These are phyloP conservation scores for Capsicum rhomboideum DNA, from an alignment of 257 asterid species.

Conservation along the genomic window DNA sequence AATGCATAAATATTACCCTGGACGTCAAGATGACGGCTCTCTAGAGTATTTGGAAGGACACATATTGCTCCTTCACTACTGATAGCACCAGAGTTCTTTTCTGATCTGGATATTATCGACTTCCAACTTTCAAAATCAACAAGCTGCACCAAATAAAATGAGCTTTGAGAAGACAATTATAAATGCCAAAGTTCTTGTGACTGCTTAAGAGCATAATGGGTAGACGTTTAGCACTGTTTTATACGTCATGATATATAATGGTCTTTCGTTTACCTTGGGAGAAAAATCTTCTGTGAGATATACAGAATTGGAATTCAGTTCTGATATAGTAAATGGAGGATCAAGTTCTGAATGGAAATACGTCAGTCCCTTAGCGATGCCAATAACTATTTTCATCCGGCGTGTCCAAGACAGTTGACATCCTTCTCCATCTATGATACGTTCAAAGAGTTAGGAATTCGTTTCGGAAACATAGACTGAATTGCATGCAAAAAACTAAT, in stretches of 20 bases:
- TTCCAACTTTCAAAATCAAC: conserved; percentile 97
- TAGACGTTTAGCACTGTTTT: neutral
- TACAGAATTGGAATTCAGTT: conserved; percentile 65
- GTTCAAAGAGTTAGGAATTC: neutral
- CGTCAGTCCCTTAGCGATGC: conserved; percentile 77
- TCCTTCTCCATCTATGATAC: conserved; percentile 73
- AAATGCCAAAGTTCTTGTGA: neutral
- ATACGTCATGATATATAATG: neutral
- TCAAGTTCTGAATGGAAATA: conserved; percentile 81
- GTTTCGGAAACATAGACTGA: neutral
- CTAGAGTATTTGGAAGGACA: conserved; percentile 66
- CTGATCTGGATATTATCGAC: conserved; percentile 68
- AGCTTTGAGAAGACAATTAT: neutral
- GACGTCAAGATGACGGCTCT: conserved; percentile 55
- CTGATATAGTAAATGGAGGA: conserved; percentile 88
- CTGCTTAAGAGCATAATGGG: neutral
- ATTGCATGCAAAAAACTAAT: neutral
- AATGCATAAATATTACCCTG: conserved; percentile 79
- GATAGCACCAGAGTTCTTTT: conserved; percentile 64
- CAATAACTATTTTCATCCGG: conserved; percentile 79
- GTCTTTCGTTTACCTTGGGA: conserved; percentile 56
- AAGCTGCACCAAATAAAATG: conserved; percentile 40
- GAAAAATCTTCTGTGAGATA: conserved; percentile 94
- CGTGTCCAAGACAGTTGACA: conserved; percentile 93
- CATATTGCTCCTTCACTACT: conserved; percentile 76